A percentile compares a stretch with the other conserved stretches of the same genome.
These are phyloP conservation scores for Clohesyomyces aquaticus DNA, from an alignment of 495 filamentous ascomycete species.

Conservation along the genomic window DNA sequence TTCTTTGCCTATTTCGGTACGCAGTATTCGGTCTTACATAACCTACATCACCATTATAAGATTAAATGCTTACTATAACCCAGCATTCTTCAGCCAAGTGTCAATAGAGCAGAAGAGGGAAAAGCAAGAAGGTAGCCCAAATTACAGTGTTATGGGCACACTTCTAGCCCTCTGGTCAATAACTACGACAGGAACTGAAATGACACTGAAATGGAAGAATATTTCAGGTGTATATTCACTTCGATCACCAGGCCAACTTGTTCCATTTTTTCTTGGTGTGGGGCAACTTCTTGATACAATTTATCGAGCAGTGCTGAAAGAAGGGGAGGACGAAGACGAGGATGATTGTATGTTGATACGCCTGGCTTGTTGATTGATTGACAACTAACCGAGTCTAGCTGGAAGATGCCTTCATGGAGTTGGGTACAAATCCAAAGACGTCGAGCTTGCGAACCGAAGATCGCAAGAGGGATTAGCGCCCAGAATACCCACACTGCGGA, in stretches of 20 bases:
- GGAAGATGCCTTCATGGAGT: too few relatives aligned
- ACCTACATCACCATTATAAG: too few relatives aligned
- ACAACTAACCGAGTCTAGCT: too few relatives aligned
- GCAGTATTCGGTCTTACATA: not conserved
- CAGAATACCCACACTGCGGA: too few relatives aligned
- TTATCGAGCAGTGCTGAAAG: conserved; percentile 1
- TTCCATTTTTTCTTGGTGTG: not conserved
- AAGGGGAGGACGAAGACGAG: not conserved
- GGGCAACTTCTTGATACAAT: conserved; percentile 2
- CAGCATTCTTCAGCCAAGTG: too few relatives aligned
- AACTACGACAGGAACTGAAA: not conserved
- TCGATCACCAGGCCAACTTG: not conserved
- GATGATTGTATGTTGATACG: not conserved
- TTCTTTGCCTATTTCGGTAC: not conserved
- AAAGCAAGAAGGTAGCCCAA: not conserved
- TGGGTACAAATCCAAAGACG: too few relatives aligned
- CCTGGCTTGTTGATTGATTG: not conserved
- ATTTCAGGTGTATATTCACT: not conserved
- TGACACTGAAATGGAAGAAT: conserved; percentile 1
- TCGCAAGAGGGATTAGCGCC: too few relatives aligned
- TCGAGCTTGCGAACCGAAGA: too few relatives aligned
- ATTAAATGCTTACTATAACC: too few relatives aligned
- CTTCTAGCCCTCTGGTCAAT: not conserved
- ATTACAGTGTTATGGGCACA: not conserved
- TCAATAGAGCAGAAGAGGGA: too few relatives aligned